Base-by-base conservation (phyloP, 495 filamentous ascomycete species). In the Neurospora sp. region DNA sequence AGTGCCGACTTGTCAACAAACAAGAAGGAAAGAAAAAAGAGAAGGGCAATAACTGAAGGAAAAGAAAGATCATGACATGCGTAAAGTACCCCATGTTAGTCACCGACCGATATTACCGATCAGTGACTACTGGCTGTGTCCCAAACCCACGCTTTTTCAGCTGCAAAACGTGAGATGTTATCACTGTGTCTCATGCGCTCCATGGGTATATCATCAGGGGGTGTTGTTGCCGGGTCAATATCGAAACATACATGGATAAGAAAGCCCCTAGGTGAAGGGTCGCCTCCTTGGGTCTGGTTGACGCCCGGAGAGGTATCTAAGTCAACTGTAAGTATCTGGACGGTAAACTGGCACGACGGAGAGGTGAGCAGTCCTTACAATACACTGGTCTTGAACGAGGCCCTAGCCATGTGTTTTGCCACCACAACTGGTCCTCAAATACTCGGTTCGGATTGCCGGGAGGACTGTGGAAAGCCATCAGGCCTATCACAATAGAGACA, bases 401-500 rank as follows among this genome's bases (percentile, higher is more conserved):
- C 0, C 74, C 76, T 5, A 3, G 5, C 80, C 80, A 82, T 18
- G 22, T 14, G 0, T 69, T 40, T 8, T 39, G 5, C 2, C 71
- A 53, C 80, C 80, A 81, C 9, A 10, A 42, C 18, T 37, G 68
- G 3, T 18, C n/a, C 9, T 16, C n/a, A 61, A 82, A 82, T 2
- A 79, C 75, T 0, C 73, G 31, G 18, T 68, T 76, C 8, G 75
- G 75, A 2, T 53, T 6, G 16, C 71, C 72, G 0, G n/a, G 59
- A 3, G 44, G 16, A 5, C 70, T 35, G 31, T 79, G 75, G 20
- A 83, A 77, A 0, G 76, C 77, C 80, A 80, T 81, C 69, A 79
- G 53, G 39, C 75, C 78, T 14, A 82, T 40, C 39, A 83, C 70
- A 16, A 78, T 76, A 10, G 75, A 68, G 39, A 83, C 45, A 3